Conservation (phyloP, 208 protist species). For the Tritrichomonas foetus region DNA sequence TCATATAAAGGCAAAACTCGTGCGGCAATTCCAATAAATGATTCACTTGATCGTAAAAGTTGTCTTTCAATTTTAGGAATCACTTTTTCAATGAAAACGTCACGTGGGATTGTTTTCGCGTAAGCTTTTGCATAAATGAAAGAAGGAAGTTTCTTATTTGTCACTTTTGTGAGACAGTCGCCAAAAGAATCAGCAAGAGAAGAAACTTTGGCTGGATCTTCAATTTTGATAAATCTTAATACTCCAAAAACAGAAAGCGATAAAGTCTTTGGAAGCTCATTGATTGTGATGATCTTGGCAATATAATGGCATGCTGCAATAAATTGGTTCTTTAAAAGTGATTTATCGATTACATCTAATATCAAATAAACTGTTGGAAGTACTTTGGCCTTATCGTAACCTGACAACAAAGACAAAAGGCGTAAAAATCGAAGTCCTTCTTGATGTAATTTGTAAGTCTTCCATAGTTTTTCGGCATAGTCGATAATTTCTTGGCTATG, state of each 20-base stretch:
- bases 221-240: background rate
- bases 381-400: background rate
- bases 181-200: background rate
- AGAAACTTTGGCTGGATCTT: background rate
- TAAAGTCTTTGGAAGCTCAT: background rate
- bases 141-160: background rate
- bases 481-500: background rate
- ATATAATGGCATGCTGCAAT: background rate
- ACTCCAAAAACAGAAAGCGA: background rate
- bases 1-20: background rate
- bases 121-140: background rate
- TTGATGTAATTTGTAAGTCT: background rate
- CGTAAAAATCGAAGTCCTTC: background rate
- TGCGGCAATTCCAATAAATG: background rate
- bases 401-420: background rate
- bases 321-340: background rate
- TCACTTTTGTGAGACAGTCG: background rate
- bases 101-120: background rate
- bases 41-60: background rate
- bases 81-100: background rate
- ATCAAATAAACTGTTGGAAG: background rate
- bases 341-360: background rate
- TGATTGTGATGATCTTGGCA: background rate
- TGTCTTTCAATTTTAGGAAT: background rate
- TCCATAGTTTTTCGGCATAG: background rate